Evolutionary conservation across 2,329 filamentous ascomycete genomes (phyloP), one percentile per base, ranked within the genome.

Genomic region (Diaporthe destruens): DNA sequence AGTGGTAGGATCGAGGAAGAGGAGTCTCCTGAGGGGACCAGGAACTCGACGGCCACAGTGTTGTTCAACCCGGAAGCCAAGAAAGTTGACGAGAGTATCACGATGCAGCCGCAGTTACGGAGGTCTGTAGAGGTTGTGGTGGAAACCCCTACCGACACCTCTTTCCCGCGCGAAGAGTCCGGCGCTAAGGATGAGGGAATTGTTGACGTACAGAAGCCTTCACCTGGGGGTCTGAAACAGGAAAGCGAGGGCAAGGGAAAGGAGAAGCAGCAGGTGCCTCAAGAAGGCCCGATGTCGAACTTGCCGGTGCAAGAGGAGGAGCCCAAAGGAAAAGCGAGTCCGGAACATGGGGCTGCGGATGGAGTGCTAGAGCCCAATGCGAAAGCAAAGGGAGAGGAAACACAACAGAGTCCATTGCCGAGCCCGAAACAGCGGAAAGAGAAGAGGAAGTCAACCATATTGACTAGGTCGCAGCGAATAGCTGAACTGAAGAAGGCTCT

Each of bases 361-460:
- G 25, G 34, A 4, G 39, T 32, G 16, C n/a, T 16, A 5, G 53
- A 39, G 32, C n/a, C n/a, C 32, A 39, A 39, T 7, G n/a, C 29
- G 34, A 53, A 66, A 12, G 8, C 32, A 29, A 47, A 66, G 47
- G 36, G 51, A 12, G 61, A 39, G 47, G 61, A 66, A 34, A 53
- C 32, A 1, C 29, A 9, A 20, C 61, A 53, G 20, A 69, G 65
- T 23, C 69, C 72, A 11, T 25, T 72, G 7, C 69, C 56, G 18
- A 76, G 36, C 74, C 76, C 3, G 72, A 75, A 32, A 74, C 75
- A 23, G 74, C 76, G 23, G 73, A 71, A 49, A 68, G 72, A 56
- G 51, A 66, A 6, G 56, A 71, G 20, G 75, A 76, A 39, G 75
- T 67, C 47, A 51, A 61, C 57, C 20, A 49, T 68, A 6, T 39